Evolutionary conservation across 1,139 yeast species (phyloP).

Genomic region (Protomyces pachydermus): DNA sequence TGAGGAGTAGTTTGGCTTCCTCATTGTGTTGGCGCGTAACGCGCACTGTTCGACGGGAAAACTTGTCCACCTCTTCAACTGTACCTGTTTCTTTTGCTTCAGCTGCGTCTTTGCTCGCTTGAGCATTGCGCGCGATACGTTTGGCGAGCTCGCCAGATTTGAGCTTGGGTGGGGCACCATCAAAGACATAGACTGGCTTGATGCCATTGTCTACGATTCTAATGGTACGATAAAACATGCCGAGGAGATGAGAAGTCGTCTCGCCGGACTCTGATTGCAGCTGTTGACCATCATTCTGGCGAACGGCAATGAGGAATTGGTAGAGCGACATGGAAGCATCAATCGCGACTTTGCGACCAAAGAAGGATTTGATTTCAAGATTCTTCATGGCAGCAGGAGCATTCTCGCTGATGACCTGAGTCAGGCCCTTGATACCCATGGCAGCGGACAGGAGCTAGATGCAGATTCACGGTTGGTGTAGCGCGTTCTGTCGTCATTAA

Average conservation of each 20-base stretch:
- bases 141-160: conserved; percentile 91
- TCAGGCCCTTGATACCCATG: conserved; percentile 48
- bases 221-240: conserved; percentile 88
- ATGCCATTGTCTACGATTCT: conserved; percentile 85
- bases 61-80: conserved; percentile 66
- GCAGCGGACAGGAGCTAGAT: background rate
- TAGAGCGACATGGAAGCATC: conserved; percentile 42
- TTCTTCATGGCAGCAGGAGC: conserved; percentile 78
- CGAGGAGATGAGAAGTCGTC: conserved; percentile 86
- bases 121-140: conserved; percentile 72
- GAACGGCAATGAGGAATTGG: conserved; percentile 53
- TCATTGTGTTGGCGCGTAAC: conserved; percentile 88
- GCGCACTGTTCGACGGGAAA: conserved; percentile 80
- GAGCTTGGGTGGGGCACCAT: conserved; percentile 88
- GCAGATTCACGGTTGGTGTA: no score
- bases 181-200: conserved; percentile 94
- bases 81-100: conserved; percentile 75
- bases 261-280: conserved; percentile 83
- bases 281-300: conserved; percentile 96
- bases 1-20: conserved; percentile 75
- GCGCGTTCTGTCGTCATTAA: background rate
- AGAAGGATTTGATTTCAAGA: conserved; percentile 74
- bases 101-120: conserved; percentile 70
- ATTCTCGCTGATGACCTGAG: conserved; percentile 76
- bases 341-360: conserved; percentile 93